A percentile compares a stretch with the other conserved stretches of the same genome.
Evolutionary conservation across 1,284 basidiomycete genomes (phyloP).

Genomic region (Schizophyllum commune): DNA sequence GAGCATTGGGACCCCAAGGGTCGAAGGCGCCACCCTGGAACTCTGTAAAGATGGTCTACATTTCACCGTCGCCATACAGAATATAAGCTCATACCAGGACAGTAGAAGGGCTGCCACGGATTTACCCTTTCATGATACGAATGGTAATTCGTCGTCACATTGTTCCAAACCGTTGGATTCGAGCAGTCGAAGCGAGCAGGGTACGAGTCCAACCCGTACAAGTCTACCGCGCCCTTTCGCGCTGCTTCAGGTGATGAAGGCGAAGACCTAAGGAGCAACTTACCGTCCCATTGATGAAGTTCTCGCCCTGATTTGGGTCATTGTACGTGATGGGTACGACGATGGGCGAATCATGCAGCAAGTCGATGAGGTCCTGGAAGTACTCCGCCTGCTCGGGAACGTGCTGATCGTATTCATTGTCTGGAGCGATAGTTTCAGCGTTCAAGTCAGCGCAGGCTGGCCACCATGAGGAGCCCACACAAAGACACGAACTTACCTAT

Average conservation of each 20-base stretch:
- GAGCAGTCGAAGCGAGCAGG: slow-evolving; percentile 72
- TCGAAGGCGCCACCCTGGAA: slow-evolving; percentile 71
- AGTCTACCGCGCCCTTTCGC: slow-evolving; percentile 36
- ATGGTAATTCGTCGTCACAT: slow-evolving; percentile 49
- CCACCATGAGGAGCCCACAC: neutral
- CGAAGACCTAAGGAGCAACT: neutral
- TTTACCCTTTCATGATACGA: slow-evolving; percentile 49
- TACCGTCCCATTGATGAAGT: slow-evolving; percentile 65
- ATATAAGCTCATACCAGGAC: slow-evolving; percentile 5
- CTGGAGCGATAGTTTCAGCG: slow-evolving; percentile 33
- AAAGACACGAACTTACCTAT: slow-evolving; percentile 47
- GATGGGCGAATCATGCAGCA: slow-evolving; percentile 47
- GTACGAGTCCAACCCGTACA: slow-evolving; percentile 55
- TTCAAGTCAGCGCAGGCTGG: neutral
- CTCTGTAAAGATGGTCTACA: slow-evolving; percentile 23
- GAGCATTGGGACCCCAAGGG: slow-evolving; percentile 62
- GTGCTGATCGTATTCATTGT: slow-evolving; percentile 69
- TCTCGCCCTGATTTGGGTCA: slow-evolving; percentile 48
- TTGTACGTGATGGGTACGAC: slow-evolving; percentile 71
- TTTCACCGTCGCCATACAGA: neutral
- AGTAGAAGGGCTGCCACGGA: slow-evolving; percentile 44
- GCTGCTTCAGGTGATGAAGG: neutral
- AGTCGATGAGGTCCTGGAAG: slow-evolving; percentile 54
- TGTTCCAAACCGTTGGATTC: slow-evolving; percentile 50
- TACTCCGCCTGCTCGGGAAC: slow-evolving; percentile 45